Base-by-base conservation (phyloP, 306 rosid genomes). In the Cyamopsis tetragonoloba region DNA sequence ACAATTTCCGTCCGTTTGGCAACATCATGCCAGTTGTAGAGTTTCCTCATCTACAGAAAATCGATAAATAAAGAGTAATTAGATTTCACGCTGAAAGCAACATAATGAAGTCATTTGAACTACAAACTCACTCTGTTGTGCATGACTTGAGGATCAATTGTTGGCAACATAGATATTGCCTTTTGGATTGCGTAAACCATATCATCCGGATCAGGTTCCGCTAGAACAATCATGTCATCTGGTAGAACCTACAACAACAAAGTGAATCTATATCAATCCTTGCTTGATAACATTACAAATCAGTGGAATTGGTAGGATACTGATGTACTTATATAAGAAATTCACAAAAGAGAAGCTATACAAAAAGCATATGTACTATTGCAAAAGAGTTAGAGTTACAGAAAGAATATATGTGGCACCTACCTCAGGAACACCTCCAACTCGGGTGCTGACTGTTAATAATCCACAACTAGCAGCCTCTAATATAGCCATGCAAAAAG, bases 401-500 rank as follows among this genome's bases (percentile, higher is more conserved):
- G 44, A 41, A 47, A 41, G 70, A 74, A 41, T 35, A 14, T 49
- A 67, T 8, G 8, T 24, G 37, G n/a, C 55, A 76, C 72, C 41
- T 55, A 80, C 95, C 95, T 90, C 95, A 2, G 96, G 96, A 51
- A 90, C 92, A 46, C 96, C 96, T 71, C 96, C 96, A 32, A 87
- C 95, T 12, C 87, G 83, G 7, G 96, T 87, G 81, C 96, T 90
- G 68, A 90, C 96, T 1, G 95, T 90, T 72, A 87, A 77, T 75
- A 90, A 82, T 60, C 96, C 96, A 79, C 96, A 90, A 80, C 96
- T 90, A 69, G 95, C 95, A 62, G 95, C 91, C 85, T 90, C 96
- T 62, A 90, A 75, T 76, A 87, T 87, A 70, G 96, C 96, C 68
- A 87, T 90, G 81, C 96, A 90, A 76, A 90, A 90, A 42, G 95